A percentile compares a stretch with the other conserved stretches of the same genome.
These are phyloP conservation scores for Syzygium syzygioides DNA, from an alignment of 441 rosid species.

Conservation along the genomic window DNA sequence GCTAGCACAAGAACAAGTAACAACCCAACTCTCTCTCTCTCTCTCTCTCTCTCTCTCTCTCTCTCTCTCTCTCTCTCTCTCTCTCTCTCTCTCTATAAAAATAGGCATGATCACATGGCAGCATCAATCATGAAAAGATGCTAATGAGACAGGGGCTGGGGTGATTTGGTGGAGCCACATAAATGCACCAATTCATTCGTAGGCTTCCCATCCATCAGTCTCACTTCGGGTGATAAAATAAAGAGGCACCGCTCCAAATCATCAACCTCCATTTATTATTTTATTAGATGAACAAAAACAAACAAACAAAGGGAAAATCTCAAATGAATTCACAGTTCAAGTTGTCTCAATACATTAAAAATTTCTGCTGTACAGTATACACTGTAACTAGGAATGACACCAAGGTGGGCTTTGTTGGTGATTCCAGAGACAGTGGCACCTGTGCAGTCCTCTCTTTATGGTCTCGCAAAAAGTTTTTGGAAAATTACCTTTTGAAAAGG, in stretches of 20 bases:
- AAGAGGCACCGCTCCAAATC: not conserved
- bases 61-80: no score
- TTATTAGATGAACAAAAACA: not conserved
- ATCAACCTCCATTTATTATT: not conserved
- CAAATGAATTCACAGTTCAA: not conserved
- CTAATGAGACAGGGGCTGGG: conserved; percentile 59
- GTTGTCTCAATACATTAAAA: not conserved
- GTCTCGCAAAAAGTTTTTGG: not conserved
- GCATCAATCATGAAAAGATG: conserved; percentile 30
- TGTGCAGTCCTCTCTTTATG: conserved; percentile 11
- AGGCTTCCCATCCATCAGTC: conserved; percentile 11
- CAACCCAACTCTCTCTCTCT: not conserved
- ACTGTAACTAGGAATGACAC: conserved; percentile 31
- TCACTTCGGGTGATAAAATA: not conserved
- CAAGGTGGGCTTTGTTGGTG: conserved; percentile 27
- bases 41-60: no score
- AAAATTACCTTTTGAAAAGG: not conserved
- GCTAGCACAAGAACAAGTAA: not conserved
- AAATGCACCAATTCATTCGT: conserved; percentile 33
- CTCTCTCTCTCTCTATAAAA: not conserved
- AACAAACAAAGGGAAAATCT: not conserved
- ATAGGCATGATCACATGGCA: conserved; percentile 58
- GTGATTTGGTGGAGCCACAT: conserved; percentile 66
- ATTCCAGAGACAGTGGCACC: conserved; percentile 37
- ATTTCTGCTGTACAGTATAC: not conserved